Base-by-base conservation (phyloP, 176 grass and related monocot species). In the Tillandsia leiboldiana region DNA sequence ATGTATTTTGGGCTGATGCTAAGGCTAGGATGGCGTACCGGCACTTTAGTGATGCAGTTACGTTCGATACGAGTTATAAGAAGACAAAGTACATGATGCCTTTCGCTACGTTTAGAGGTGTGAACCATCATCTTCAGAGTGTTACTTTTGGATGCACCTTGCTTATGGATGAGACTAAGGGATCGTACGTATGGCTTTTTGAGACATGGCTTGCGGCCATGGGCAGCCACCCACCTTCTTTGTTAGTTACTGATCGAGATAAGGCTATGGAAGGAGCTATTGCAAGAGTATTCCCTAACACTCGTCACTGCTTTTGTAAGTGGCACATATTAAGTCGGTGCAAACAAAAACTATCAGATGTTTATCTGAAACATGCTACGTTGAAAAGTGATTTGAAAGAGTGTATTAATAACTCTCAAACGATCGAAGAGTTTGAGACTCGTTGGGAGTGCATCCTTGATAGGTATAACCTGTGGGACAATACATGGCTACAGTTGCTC, bases 51-150 rank as follows among this genome's bases (percentile, higher is more conserved):
- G 86, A 88, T 74, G 81, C 74, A 12, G 78, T 88, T 52, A 84
- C 77, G 11, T 84, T 88, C 57, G 86, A 84, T 50, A 88, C 86
- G 12, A 88, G 81, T 53, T 88, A 88, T 73, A 88, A 81, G 78
- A 84, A 84, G 59, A 84, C 81, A 24, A 88, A 88, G 62, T 84
- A 88, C 65, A 81, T 88, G 81, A 88, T 88, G 86, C 86, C 82
- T 2, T 81, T 88, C 56, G 83, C 76, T 2, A 81, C 48, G 26
- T 85, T 90, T 48, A 75, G 75, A 48, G 87, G 87, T 13, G 26
- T 90, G 20, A 90, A 90, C 26, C 83, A 90, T 66, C 87, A 85
- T 72, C 52, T 85, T 56, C 87, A 90, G 50, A 78, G 64, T 58
- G 61, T 86, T 61, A 82, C 57, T 49, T 83, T 85, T 50, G 87